Percentiles rank a stretch among this genome's conserved stretches.
Evolutionary conservation across 208 protist genomes (phyloP).

Genomic region (Acanthamoeba quina): DNA sequence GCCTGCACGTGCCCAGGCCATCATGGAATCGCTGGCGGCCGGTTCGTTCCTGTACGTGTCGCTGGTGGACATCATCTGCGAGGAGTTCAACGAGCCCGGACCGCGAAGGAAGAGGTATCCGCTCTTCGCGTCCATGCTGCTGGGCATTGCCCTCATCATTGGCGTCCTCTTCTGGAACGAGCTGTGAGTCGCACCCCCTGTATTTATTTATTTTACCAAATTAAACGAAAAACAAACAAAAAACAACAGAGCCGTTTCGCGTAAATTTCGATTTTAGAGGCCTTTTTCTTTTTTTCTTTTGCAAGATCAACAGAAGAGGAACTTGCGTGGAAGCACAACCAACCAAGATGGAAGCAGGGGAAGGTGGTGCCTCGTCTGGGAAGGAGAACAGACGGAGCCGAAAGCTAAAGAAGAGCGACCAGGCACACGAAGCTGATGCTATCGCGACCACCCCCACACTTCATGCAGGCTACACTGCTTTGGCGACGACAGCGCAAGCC

Average conservation of each 20-base stretch:
- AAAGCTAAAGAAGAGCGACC: not conserved
- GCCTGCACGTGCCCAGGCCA: not conserved
- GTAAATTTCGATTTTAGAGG: not conserved
- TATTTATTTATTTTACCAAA: not conserved
- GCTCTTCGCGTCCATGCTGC: conserved; percentile 34
- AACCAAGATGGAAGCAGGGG: not conserved
- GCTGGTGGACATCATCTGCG: conserved; percentile 57
- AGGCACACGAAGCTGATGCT: not conserved
- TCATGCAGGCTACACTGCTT: not conserved
- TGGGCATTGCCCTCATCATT: conserved; percentile 41
- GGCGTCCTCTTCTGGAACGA: conserved; percentile 54
- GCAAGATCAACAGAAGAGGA: not conserved
- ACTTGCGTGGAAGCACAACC: not conserved
- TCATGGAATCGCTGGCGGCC: conserved; percentile 65
- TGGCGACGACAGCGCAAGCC: not conserved
- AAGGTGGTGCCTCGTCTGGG: not conserved
- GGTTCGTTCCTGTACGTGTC: conserved; percentile 69
- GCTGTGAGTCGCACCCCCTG: not conserved
- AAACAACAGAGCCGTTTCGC: not conserved
- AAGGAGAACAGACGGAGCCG: not conserved
- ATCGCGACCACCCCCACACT: not conserved
- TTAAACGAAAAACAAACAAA: not conserved
- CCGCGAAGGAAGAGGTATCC: not conserved
- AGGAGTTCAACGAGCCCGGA: conserved; percentile 52
- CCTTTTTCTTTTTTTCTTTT: not conserved